These are phyloP conservation scores for Trichoderma lentiforme DNA, from an alignment of 2,329 filamentous ascomycete species.

Conservation along the genomic window DNA sequence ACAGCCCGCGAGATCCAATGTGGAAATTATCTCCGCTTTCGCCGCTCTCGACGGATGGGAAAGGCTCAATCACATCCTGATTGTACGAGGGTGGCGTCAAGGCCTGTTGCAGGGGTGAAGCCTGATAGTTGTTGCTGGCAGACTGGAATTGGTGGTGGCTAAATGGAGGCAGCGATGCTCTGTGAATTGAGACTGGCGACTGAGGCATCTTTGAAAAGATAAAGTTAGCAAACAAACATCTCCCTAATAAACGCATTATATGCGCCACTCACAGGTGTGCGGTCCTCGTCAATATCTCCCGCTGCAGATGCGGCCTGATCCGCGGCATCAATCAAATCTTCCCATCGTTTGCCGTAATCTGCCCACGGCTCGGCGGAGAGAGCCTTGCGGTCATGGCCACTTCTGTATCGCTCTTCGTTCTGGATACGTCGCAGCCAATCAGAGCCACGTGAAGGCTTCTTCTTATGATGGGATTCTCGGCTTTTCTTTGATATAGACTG, in stretches of 20 bases:
- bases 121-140: slow-evolving; percentile 64
- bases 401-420: slow-evolving; percentile 62
- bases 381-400: slow-evolving; percentile 73
- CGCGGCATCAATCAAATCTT: slow-evolving; percentile 91
- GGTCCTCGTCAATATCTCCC: slow-evolving; percentile 85
- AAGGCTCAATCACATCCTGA: slow-evolving; percentile 69
- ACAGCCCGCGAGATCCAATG: slow-evolving; percentile 62
- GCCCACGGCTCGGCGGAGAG: slow-evolving; percentile 80
- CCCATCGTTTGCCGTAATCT: slow-evolving; percentile 87
- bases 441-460: slow-evolving; percentile 67
- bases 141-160: slow-evolving; percentile 58
- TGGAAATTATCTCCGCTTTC: slow-evolving; percentile 70
- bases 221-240: neutral
- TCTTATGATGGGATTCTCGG: slow-evolving; percentile 66
- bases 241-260: neutral
- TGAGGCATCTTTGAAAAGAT: slow-evolving; percentile 52
- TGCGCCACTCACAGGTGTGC: slow-evolving; percentile 69
- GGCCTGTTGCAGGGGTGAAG: slow-evolving; percentile 85
- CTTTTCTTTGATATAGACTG: slow-evolving; percentile 80
- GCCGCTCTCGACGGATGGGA: slow-evolving; percentile 83
- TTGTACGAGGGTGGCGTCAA: slow-evolving; percentile 77
- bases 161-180: slow-evolving; percentile 60
- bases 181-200: slow-evolving; percentile 61
- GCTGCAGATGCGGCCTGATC: slow-evolving; percentile 72
- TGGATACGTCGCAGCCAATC: slow-evolving; percentile 60